Evolutionary conservation across 129 eudicot species (phyloP), one percentile per base, ranked within the genome.

Genomic region (Flaveria ramosissima): DNA sequence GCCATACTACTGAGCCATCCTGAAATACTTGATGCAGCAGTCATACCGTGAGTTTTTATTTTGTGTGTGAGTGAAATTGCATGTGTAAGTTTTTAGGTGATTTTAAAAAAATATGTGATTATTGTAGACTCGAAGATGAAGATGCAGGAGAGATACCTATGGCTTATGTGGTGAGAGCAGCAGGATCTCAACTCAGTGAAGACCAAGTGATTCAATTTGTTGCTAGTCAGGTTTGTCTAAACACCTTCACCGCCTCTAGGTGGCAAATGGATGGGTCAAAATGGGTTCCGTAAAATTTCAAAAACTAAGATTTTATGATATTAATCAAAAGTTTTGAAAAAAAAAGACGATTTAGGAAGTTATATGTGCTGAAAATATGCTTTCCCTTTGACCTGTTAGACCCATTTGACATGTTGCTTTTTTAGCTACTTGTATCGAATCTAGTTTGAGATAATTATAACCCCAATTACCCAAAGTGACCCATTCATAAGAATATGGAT

Each of bases 11-110:
- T 85, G 72, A 82, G 87, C 39, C 97, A 91, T 75, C 87, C 88
- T 4, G 66, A 86, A 9, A 91, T 91, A 76, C 86, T 88, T n/a
- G 97, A 91, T 72, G 91, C 95, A 51, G 97, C 97, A 76, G 95
- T 88, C 19, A 82, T 89, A 76, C 97, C 97, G 90, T 91, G 71
- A 23, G 86, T 80, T 20, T 70, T 17, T 76, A 41, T 41, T 9
- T 59, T 53, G 45, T 46, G 53, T 81, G 60, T 75, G 50, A 62
- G 46, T 68, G 46, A 26, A 64, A n/a, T 48, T 32, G 73, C 36
- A 23, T 42, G 72, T 16, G 17, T 19, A 46, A 20, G 57, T 66
- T 42, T 66, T 68, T 20, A 8, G 55, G 45, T 15, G 47, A 63
- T 72, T 55, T 2, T 69, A 48, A n/a, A 68, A 39, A 11, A 1